Evolutionary conservation across 805 yeast genomes (phyloP), one percentile per base, ranked within the genome.

Genomic region (Spathaspora gorwiae): DNA sequence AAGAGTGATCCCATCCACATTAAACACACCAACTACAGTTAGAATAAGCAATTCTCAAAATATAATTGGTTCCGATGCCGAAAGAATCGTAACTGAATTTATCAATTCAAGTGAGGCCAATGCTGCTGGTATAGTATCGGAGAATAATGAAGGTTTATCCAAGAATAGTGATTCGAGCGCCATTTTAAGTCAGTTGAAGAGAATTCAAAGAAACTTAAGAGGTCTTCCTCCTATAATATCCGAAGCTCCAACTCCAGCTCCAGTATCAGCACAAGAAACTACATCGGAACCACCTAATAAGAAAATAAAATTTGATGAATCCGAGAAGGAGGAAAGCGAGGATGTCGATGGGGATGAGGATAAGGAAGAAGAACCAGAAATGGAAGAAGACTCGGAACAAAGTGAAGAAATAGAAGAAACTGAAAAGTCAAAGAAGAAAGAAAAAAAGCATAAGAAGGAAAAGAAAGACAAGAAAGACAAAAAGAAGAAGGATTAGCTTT

Each of bases 191-290:
- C 95, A 87, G 67, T 70, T 87, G 55, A 76, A 73, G 55, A 75
- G 95, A 60, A 70, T 86, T 35, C 92, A 84, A 59, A 76, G 95
- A 65, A 88, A 84, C 51, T 76, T 87, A 52, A 72, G 89, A 53
- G 95, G 95, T 1, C 73, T 87, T 47, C 92, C 95, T 8, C 95
- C 95, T 33, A 55, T 64, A 35, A 35, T 36, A 27, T 34, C 46
- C 8, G 55, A 50, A 47, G 33, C 36, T 44, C 54, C 33, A 59
- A 55, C 47, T 63, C 13, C 56, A 61, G 56, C 26, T 52, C 51
- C 45, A 59, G 60, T 36, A 61, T 57, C 37, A 60, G 54, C 26
- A 52, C 50, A 43, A 13, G 48, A 35, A 13, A 29, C 37, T 5
- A 31, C 13, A 6, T 14, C 15, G 26, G 43, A 45, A 32, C 51